These are phyloP conservation scores for Cyclostephanos invisitatus DNA, from an alignment of 108 stramenopile genomes.

Conservation along the genomic window DNA sequence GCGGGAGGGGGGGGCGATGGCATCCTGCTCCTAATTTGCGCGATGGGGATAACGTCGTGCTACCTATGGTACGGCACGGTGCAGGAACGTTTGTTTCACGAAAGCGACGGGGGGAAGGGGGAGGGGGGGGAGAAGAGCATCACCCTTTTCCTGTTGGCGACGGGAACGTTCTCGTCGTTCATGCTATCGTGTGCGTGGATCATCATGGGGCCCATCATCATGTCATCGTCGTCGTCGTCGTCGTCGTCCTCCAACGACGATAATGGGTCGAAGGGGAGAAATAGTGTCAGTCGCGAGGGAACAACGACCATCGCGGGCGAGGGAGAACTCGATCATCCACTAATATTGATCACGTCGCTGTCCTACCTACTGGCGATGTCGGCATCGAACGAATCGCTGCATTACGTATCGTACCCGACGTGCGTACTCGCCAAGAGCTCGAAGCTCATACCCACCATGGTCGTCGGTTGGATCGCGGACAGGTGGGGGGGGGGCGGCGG, in stretches of 20 bases:
- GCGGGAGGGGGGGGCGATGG: neutral
- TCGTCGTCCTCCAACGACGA: too few relatives aligned
- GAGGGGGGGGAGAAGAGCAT: slow-evolving; percentile 18
- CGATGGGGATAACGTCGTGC: slow-evolving; percentile 74
- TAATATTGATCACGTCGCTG: slow-evolving; percentile 46
- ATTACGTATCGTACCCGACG: slow-evolving; percentile 90
- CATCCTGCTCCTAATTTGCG: slow-evolving; percentile 56
- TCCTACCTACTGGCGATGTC: slow-evolving; percentile 81
- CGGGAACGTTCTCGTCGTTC: slow-evolving; percentile 63
- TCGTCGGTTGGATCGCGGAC: slow-evolving; percentile 71
- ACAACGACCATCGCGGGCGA: neutral
- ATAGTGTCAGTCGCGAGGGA: neutral
- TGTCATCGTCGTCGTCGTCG: neutral
- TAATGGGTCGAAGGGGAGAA: too few relatives aligned
- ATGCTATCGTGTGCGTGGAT: slow-evolving; percentile 68
- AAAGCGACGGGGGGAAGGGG: slow-evolving; percentile 1
- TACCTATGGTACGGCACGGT: slow-evolving; percentile 82
- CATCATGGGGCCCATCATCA: slow-evolving; percentile 23
- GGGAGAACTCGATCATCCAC: slow-evolving; percentile 52
- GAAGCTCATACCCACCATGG: slow-evolving; percentile 95
- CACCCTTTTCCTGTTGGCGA: slow-evolving; percentile 69
- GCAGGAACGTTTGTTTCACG: slow-evolving; percentile 67
- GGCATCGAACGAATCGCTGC: slow-evolving; percentile 75
- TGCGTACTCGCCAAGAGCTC: slow-evolving; percentile 92
- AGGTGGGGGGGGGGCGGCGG: slow-evolving; percentile 16